phyloP scores from a whole-genome alignment of 2,329 filamentous ascomycete species.

The Fusarium udum region DNA sequence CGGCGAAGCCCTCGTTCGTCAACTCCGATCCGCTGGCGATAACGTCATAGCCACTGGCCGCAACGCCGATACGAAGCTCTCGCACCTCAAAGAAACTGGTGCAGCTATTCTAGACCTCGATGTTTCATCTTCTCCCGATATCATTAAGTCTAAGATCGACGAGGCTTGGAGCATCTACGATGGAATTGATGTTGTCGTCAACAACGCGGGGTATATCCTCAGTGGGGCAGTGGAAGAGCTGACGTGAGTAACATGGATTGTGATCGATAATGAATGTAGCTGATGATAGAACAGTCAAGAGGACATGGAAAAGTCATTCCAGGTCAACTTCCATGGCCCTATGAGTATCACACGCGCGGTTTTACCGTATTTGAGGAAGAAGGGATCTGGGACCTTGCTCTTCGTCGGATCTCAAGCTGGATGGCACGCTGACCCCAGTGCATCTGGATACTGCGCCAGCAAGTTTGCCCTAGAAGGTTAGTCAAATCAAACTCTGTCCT shows the following conservation, averaged over 20 bases:
- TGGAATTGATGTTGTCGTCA: slow-evolving; percentile 51
- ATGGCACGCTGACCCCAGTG: slow-evolving; percentile 47
- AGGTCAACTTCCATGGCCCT: slow-evolving; percentile 52
- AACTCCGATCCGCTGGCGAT: slow-evolving; percentile 51
- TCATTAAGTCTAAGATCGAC: slow-evolving; percentile 23
- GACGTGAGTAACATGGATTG: slow-evolving; percentile 7
- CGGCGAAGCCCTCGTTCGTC: slow-evolving; percentile 49
- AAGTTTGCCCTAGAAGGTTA: slow-evolving; percentile 48
- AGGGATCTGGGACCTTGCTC: slow-evolving; percentile 45
- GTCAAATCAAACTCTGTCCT: too few species aligned
- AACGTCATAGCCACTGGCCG: slow-evolving; percentile 55
- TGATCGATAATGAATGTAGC: fast-evolving
- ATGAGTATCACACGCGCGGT: slow-evolving; percentile 49
- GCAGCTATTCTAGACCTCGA: slow-evolving; percentile 36
- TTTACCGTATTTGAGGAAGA: slow-evolving; percentile 46
- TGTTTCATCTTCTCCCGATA: not conserved
- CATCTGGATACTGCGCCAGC: slow-evolving; percentile 45
- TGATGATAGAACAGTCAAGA: slow-evolving; percentile 29
- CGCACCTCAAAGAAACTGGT: slow-evolving; percentile 44
- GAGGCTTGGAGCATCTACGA: slow-evolving; percentile 30
- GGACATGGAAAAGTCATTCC: slow-evolving; percentile 40
- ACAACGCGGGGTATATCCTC: slow-evolving; percentile 50
- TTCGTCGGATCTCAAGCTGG: slow-evolving; percentile 50
- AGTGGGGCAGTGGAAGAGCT: slow-evolving; percentile 41
- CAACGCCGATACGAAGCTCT: slow-evolving; percentile 46